These are phyloP conservation scores for Streptanthus diversifolius DNA, from an alignment of 345 rosid species.

Conservation along the genomic window DNA sequence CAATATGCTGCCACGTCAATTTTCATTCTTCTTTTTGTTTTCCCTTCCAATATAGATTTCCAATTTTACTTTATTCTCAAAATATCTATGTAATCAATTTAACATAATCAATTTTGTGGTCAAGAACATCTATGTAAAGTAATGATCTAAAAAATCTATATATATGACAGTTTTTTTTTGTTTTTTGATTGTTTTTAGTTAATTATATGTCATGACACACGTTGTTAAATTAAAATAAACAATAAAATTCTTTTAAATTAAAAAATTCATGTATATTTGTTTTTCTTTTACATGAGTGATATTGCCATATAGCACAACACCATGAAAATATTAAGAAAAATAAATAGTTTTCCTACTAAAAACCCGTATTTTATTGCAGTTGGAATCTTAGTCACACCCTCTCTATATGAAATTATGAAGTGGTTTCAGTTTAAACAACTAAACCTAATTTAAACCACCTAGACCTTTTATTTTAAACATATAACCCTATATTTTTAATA, in stretches of 20 bases:
- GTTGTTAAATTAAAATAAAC: neutral
- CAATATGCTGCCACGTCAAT: neutral
- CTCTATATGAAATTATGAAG: neutral
- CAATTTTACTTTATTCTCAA: neutral
- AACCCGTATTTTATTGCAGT: too few relatives aligned
- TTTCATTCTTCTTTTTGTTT: neutral
- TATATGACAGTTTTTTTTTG: neutral
- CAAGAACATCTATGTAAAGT: neutral
- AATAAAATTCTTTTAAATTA: too few relatives aligned
- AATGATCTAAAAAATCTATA: neutral
- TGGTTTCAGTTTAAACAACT: conserved; percentile 19
- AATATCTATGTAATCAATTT: neutral
- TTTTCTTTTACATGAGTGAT: too few relatives aligned
- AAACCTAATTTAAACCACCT: conserved; percentile 12
- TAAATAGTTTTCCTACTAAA: too few relatives aligned
- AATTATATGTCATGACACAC: neutral
- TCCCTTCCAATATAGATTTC: neutral
- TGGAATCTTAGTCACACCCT: conserved; percentile 18
- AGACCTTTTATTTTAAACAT: neutral
- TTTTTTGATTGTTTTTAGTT: neutral
- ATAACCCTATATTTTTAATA: too few relatives aligned
- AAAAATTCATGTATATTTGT: too few relatives aligned
- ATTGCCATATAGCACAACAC: too few relatives aligned
- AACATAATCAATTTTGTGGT: neutral
- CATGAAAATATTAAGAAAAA: too few relatives aligned